Conservation (phyloP, 2,329 filamentous ascomycete genomes). For the Pseudocercospora musae region DNA sequence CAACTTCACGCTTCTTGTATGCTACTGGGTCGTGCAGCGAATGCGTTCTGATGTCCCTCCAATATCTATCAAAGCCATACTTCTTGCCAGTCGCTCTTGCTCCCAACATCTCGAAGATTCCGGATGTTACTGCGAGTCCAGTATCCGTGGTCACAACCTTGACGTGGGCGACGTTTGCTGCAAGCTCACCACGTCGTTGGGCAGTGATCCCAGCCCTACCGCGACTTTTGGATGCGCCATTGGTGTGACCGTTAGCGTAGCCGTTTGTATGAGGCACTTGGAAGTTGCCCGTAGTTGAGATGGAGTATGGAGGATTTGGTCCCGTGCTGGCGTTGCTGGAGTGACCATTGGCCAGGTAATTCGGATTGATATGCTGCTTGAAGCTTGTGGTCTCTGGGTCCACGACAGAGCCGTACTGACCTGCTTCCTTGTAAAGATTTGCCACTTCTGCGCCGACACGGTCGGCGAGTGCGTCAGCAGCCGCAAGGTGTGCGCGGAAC, state of each 20-base stretch:
- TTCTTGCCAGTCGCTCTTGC: constrained; percentile 56
- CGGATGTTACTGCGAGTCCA: constrained; percentile 55
- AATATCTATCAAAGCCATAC: constrained; percentile 62
- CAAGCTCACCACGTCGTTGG: constrained; percentile 56
- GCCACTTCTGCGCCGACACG: constrained; percentile 51
- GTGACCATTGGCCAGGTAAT: constrained; percentile 18
- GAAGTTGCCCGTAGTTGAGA: constrained; percentile 21
- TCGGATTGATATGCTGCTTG: constrained; percentile 19
- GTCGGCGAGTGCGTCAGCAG: constrained; percentile 58
- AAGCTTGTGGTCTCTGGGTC: constrained; percentile 9
- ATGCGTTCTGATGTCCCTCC: constrained; percentile 65
- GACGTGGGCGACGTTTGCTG: constrained; percentile 60
- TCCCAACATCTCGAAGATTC: constrained; percentile 63
- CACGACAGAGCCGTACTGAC: constrained; percentile 28
- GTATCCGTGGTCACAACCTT: constrained; percentile 64
- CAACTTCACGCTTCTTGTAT: constrained; percentile 64
- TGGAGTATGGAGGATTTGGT: constrained; percentile 21
- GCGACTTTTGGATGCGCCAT: constrained; percentile 21
- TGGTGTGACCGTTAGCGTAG: constrained; percentile 16
- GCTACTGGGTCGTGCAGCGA: constrained; percentile 65
- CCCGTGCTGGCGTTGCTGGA: constrained; percentile 11
- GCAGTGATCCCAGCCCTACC: constrained; percentile 47
- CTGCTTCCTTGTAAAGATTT: constrained; percentile 43
- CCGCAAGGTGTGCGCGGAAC: constrained; percentile 60
- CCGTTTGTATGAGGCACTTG: constrained; percentile 9